A percentile compares a stretch with the other conserved stretches of the same genome.
phyloP scores from a whole-genome alignment of 2,329 filamentous ascomycete genomes.

The Aspergillus novofumigatus region DNA sequence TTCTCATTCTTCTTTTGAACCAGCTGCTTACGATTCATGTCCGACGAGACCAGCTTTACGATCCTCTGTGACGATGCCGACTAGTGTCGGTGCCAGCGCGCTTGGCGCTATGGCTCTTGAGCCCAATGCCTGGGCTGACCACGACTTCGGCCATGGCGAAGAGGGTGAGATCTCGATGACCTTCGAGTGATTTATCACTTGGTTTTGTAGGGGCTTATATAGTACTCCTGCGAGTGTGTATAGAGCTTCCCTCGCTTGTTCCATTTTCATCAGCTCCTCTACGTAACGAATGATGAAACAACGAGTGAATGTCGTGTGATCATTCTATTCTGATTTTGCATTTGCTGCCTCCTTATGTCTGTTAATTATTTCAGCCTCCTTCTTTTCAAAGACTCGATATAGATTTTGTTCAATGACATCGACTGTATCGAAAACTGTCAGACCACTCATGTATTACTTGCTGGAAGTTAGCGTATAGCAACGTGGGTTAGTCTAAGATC shows the following conservation, averaged over 20 bases:
- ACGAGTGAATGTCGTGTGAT: neutral
- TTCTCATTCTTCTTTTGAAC: conserved; percentile 15
- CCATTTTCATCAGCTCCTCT: conserved; percentile 2
- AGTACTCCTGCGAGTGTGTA: neutral
- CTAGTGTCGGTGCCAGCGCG: conserved; percentile 20
- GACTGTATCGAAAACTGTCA: neutral
- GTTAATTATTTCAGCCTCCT: neutral
- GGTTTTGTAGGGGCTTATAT: neutral
- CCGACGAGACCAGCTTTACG: conserved; percentile 25
- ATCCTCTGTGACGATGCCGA: conserved; percentile 30
- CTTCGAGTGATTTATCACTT: conserved; percentile 58
- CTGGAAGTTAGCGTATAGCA: neutral
- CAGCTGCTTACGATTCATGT: conserved; percentile 7
- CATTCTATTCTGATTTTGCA: neutral
- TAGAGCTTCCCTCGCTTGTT: neutral
- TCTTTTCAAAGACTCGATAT: neutral
- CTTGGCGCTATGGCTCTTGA: conserved; percentile 33
- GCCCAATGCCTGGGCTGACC: conserved; percentile 67
- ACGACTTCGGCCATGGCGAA: conserved; percentile 63
- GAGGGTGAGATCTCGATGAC: conserved; percentile 77
- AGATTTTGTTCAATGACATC: neutral
- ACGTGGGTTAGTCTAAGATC: neutral
- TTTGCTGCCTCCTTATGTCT: neutral
- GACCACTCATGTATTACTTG: neutral
- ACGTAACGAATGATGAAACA: neutral